A percentile compares a stretch with the other conserved stretches of the same genome.
phyloP scores from a whole-genome alignment of 2,329 filamentous ascomycete species.

The Aspergillus ruber region DNA sequence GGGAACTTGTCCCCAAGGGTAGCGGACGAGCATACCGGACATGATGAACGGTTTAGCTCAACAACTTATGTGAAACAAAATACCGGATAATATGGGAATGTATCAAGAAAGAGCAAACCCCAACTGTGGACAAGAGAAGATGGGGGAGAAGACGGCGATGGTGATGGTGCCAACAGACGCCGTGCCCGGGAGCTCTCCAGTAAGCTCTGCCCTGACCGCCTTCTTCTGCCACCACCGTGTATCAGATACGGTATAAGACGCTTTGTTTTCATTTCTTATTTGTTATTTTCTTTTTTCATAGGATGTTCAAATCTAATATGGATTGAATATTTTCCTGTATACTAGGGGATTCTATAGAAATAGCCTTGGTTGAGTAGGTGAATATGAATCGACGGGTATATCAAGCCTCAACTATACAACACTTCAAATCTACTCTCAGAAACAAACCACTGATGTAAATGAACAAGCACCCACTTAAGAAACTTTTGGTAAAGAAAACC shows the following conservation, averaged over 20 bases:
- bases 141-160: slow-evolving; percentile 17
- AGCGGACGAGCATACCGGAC: slow-evolving; percentile 34
- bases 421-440: neutral
- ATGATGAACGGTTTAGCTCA: slow-evolving; percentile 25
- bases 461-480: neutral
- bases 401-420: neutral
- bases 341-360: too few species aligned
- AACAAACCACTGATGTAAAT: too few species aligned
- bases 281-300: too few species aligned
- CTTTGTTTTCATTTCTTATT: too few species aligned
- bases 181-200: slow-evolving; percentile 31
- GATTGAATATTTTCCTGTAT: too few species aligned
- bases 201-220: slow-evolving; percentile 28
- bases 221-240: slow-evolving; percentile 9
- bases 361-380: too few species aligned
- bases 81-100: slow-evolving; percentile 3
- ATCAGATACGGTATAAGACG: too few species aligned
- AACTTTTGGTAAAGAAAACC: neutral
- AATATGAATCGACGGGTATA: neutral
- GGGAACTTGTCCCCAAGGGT: slow-evolving; percentile 9
- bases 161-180: slow-evolving; percentile 29
- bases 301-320: too few species aligned
- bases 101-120: slow-evolving; percentile 3
- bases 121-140: slow-evolving; percentile 9
- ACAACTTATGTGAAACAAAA: slow-evolving; percentile 8